Base-by-base conservation (phyloP, 305 asterid species). In the Fraxinus nigra region DNA sequence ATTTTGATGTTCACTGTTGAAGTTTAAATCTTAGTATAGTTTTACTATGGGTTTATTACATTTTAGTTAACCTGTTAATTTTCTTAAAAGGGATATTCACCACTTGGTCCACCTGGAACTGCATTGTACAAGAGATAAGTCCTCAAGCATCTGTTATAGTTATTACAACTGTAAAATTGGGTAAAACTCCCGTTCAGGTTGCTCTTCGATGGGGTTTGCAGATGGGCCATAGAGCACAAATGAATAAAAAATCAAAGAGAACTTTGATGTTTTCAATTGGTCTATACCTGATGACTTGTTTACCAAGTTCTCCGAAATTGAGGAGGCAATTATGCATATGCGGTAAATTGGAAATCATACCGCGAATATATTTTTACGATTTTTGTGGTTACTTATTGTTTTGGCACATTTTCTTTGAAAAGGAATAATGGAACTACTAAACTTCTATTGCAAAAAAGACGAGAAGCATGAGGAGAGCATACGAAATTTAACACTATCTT, bases 161-260 rank as follows among this genome's bases (percentile, higher is more conserved):
- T 51, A n/a, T 81, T 28, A 80, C 85, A 70, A 97, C 97, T 0
- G 87, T 90, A 81, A 88, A 90, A 73, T 85, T 91, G 51, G 95
- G 95, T 6, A 93, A 91, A 83, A 92, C 93, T 76, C 92, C 98
- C 16, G 98, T 92, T 37, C 97, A 91, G 89, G 86, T 95, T 82
- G 91, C 95, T 24, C 87, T 95, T 51, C 86, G 98, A 4, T 95
- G 98, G 98, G 98, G 94, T 20, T 79, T 91, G 82, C 96, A 94
- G 86, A 88, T 84, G 91, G 97, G 96, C 28, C 85, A 87, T 59
- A 90, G 98, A 95, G 98, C 82, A 88, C 91, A 32, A 78, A 76
- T 0, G 92, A 91, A 78, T 76, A 87, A 3, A 81, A 98, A 78
- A 93, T 95, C 87, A 90, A 89, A 72, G 94, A 92, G 85, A 95